Evolutionary conservation across 2,329 filamentous ascomycete genomes (phyloP), one percentile per base, ranked within the genome.

Genomic region (Ilyonectria mors-panacis): DNA sequence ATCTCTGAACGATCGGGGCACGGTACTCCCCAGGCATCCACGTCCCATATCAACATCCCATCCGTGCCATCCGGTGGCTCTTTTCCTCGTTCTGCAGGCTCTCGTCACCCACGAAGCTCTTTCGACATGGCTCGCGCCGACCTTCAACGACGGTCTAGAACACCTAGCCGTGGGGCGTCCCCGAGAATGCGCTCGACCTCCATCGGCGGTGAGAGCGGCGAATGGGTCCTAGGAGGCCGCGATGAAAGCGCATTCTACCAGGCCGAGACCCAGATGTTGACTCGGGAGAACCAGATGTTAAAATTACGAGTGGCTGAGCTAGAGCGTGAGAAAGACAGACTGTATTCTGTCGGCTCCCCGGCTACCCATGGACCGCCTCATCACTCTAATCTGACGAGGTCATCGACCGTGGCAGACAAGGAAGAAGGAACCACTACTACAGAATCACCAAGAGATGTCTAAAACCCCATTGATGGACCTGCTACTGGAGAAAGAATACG

Each of bases 221-320:
- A 94, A 33, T 89, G 86, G 82, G 80, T 87, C 54, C 84, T 92
- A 1, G 88, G 87, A n/a, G 88, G 87, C 8, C 85, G 92, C 19
- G 93, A 94, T 74, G 93, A 95, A 78, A 91, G 87, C 70, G 91
- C 91, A 1, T 94, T 94, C 78, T 95, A 95, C 75, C 92, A 94
- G 78, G 93, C 93, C 5, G 93, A 95, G 81, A 94, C 92, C 1
- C 92, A 94, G 80, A 94, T 89, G 81, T 81, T 95, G 74, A 87
- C 90, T 23, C 86, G 93, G 28, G 93, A 95, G 82, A 95, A 95
- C 73, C 93, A 95, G 80, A 94, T 95, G 93, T 83, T 95, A 58
- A 90, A 91, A 68, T 87, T 91, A 77, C 86, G 93, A 55, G 93
- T 94, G 66, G 86, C 91, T 39, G 92, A 94, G 75, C 82, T 94